phyloP scores from a whole-genome alignment of 306 rosid genomes.

The Quercus gilva region DNA sequence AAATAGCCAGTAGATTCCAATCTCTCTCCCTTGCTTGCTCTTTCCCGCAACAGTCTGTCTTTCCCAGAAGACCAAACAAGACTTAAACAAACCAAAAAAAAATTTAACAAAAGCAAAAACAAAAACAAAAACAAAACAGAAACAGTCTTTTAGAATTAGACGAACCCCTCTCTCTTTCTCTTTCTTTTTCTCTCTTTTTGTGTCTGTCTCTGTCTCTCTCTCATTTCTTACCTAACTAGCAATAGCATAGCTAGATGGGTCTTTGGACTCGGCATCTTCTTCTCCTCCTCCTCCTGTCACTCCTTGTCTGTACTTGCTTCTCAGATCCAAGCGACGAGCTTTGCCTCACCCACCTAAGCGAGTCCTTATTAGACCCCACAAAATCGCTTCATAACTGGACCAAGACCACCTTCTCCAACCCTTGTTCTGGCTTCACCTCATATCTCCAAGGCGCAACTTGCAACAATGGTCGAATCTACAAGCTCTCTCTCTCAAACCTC shows the following conservation, averaged over 20 bases:
- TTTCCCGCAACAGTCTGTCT: background rate
- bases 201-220: too few species aligned
- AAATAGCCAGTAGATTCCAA: too few species aligned
- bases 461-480: slow-evolving; percentile 91
- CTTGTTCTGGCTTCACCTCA: slow-evolving; percentile 81
- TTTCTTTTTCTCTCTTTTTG: too few species aligned
- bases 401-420: slow-evolving; percentile 55
- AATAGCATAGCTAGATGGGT: slow-evolving; percentile 29
- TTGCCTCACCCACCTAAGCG: slow-evolving; percentile 61
- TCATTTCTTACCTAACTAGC: too few species aligned
- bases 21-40: background rate
- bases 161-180: too few species aligned
- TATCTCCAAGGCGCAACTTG: slow-evolving; percentile 77
- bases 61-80: background rate
- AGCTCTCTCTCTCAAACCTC: slow-evolving; percentile 81
- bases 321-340: slow-evolving; percentile 93
- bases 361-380: slow-evolving; percentile 62
- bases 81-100: background rate
- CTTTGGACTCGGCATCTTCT: slow-evolving; percentile 13
- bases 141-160: too few species aligned
- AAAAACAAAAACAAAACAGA: background rate
- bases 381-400: slow-evolving; percentile 67
- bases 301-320: slow-evolving; percentile 12
- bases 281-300: slow-evolving; percentile 8
- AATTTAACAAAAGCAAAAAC: background rate